These are phyloP conservation scores for Spergularia bocconei DNA, from an alignment of 148 eudicot genomes.

Conservation along the genomic window DNA sequence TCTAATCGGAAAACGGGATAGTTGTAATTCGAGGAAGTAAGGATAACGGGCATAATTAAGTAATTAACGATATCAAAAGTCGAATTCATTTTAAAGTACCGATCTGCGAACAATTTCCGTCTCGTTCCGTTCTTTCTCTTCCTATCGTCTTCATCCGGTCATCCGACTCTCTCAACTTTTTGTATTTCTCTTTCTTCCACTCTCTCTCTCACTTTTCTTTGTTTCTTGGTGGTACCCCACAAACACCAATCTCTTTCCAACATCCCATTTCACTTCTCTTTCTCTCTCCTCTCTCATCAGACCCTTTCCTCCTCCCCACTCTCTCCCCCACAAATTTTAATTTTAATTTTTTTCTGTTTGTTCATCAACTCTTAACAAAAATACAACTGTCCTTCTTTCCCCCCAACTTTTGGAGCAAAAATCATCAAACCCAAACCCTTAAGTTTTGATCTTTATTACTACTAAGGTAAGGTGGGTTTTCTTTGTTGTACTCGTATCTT, in stretches of 20 bases:
- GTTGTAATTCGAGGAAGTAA: too few species aligned
- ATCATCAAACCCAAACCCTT: slow-evolving; percentile 27
- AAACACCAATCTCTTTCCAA: slow-evolving; percentile 31
- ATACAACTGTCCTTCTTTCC: slow-evolving; percentile 3
- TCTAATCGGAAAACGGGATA: too few species aligned
- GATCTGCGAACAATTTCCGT: too few species aligned
- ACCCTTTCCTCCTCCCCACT: slow-evolving; percentile 5
- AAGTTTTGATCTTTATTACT: slow-evolving; percentile 48
- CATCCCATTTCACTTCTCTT: slow-evolving; percentile 17
- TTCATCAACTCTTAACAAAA: slow-evolving; percentile 16
- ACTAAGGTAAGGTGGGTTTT: slow-evolving; percentile 33
- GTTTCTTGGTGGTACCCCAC: slow-evolving; percentile 40
- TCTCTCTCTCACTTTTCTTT: slow-evolving; percentile 1
- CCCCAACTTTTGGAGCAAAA: slow-evolving; percentile 27
- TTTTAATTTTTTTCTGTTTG: background rate
- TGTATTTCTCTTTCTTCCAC: too few species aligned
- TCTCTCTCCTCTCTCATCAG: slow-evolving; percentile 18
- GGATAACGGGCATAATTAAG: too few species aligned
- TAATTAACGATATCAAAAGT: too few species aligned
- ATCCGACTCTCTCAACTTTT: too few species aligned
- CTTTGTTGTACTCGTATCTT: background rate
- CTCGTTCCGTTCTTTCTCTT: background rate
- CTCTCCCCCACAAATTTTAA: background rate
- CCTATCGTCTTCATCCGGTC: slow-evolving; percentile 16
- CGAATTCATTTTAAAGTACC: too few species aligned